Percentiles rank a stretch among this genome's conserved stretches.
phyloP scores from a whole-genome alignment of 129 eudicot species.

The Saposhnikovia divaricata region DNA sequence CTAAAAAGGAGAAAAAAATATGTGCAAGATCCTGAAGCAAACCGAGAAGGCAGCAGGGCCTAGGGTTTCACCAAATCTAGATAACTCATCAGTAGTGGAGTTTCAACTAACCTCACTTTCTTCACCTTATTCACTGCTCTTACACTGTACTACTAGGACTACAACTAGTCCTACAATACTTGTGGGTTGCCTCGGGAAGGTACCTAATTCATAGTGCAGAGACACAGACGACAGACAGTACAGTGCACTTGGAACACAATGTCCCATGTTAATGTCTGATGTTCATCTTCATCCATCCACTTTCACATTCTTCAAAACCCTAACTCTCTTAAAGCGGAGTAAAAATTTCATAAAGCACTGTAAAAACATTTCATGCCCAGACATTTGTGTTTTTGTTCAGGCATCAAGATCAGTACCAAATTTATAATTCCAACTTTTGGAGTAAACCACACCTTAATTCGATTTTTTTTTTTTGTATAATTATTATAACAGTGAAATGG shows the following conservation, averaged over 20 bases:
- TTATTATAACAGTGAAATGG: too few relatives aligned
- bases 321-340: conserved; percentile 14
- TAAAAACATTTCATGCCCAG: conserved; percentile 17
- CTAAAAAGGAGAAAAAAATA: too few relatives aligned
- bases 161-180: not conserved
- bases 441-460: too few relatives aligned
- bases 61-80: not conserved
- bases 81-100: too few relatives aligned
- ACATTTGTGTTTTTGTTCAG: not conserved
- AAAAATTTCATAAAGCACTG: not conserved
- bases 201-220: conserved; percentile 25
- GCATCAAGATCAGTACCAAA: too few relatives aligned
- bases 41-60: not conserved
- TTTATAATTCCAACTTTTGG: too few relatives aligned
- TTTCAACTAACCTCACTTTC: not conserved
- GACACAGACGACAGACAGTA: conserved; percentile 12
- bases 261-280: not conserved
- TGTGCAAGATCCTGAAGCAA: too few relatives aligned
- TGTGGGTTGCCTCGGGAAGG: conserved; percentile 48
- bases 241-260: conserved; percentile 50
- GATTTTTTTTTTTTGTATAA: too few relatives aligned
- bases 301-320: conserved; percentile 21
- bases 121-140: not conserved
- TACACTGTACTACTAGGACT: not conserved
- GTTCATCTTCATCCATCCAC: not conserved